Percentiles rank a stretch among this genome's conserved stretches.
Evolutionary conservation across 1,284 basidiomycete genomes (phyloP).

Genomic region (Stygiomarasmius scandens): DNA sequence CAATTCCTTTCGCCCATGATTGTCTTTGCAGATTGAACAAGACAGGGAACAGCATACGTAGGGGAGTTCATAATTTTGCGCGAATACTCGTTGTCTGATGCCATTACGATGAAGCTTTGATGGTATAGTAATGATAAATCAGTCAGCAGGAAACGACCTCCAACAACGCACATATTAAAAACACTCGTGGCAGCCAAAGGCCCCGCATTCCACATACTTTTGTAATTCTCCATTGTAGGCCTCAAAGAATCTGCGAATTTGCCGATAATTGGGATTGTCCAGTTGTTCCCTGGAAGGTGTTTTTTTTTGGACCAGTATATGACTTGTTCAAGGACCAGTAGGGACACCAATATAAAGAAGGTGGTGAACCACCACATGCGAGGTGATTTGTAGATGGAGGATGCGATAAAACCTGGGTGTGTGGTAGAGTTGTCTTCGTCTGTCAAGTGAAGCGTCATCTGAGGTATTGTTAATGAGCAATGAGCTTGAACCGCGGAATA

Average conservation of each 20-base stretch:
- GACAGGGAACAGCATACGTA: conserved; percentile 87
- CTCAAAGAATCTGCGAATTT: conserved; percentile 90
- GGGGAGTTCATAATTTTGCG: conserved; percentile 95
- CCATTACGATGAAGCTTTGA: conserved; percentile 93
- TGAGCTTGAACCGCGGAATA: too few species aligned
- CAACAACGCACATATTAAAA: conserved; percentile 80
- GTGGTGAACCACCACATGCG: conserved; percentile 69
- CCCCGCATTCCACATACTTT: conserved; percentile 86
- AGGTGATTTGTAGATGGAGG: too few species aligned
- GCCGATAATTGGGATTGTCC: conserved; percentile 95
- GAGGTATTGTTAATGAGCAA: too few species aligned
- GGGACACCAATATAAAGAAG: conserved; percentile 57
- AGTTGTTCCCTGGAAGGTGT: conserved; percentile 82
- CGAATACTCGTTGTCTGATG: conserved; percentile 87
- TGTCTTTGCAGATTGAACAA: conserved; percentile 92
- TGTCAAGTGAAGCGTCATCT: too few species aligned
- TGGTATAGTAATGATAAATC: conserved; percentile 11
- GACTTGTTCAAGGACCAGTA: conserved; percentile 80
- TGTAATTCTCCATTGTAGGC: conserved; percentile 88
- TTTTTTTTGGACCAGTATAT: conserved; percentile 88
- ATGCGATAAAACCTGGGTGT: too few species aligned
- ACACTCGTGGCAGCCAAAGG: conserved; percentile 86
- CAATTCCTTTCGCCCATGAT: conserved; percentile 91
- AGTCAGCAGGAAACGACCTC: conserved; percentile 33
- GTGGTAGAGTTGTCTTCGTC: too few species aligned